Percentiles rank a stretch among this genome's conserved stretches.
Conservation (phyloP, 2,329 filamentous ascomycete species). For the Alternaria sp. region DNA sequence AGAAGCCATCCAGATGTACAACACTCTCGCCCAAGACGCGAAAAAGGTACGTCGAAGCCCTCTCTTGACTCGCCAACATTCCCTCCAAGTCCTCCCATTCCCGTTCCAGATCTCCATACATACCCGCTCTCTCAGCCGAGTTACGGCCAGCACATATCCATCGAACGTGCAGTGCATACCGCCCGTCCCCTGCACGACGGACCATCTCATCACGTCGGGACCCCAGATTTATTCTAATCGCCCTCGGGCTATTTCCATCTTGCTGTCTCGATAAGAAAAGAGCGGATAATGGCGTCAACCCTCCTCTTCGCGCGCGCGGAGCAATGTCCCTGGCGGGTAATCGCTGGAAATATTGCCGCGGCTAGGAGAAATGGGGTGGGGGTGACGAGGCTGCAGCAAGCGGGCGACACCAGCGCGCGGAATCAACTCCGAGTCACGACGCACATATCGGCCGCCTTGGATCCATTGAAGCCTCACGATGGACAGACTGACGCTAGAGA, state of each 20-base stretch:
- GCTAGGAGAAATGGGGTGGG: constrained; percentile 10
- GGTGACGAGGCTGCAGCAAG: constrained; percentile 16
- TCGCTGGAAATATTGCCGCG: constrained; percentile 4
- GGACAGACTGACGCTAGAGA: not conserved
- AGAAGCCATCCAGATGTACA: constrained; percentile 41
- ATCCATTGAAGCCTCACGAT: not conserved
- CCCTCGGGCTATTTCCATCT: constrained; percentile 10
- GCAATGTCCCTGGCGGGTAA: constrained; percentile 10
- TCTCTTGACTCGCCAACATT: constrained; percentile 3
- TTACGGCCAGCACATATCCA: constrained; percentile 6
- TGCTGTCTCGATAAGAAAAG: not conserved
- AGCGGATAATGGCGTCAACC: not conserved
- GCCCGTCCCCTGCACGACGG: constrained; percentile 19
- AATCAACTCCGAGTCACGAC: not conserved
- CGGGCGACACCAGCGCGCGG: not conserved
- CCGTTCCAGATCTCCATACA: constrained; percentile 11
- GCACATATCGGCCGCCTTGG: constrained; percentile 5
- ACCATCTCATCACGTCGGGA: constrained; percentile 21
- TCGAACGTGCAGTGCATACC: constrained; percentile 9
- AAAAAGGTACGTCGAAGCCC: constrained; percentile 38
- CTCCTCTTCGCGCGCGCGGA: not conserved
- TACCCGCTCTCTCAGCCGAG: constrained; percentile 15
- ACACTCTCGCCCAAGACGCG: constrained; percentile 40
- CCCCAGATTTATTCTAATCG: constrained; percentile 14
- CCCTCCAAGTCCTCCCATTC: not conserved